Evolutionary conservation across 805 yeast species (phyloP), one percentile per base, ranked within the genome.

Genomic region (Lipomyces chichibuensis): DNA sequence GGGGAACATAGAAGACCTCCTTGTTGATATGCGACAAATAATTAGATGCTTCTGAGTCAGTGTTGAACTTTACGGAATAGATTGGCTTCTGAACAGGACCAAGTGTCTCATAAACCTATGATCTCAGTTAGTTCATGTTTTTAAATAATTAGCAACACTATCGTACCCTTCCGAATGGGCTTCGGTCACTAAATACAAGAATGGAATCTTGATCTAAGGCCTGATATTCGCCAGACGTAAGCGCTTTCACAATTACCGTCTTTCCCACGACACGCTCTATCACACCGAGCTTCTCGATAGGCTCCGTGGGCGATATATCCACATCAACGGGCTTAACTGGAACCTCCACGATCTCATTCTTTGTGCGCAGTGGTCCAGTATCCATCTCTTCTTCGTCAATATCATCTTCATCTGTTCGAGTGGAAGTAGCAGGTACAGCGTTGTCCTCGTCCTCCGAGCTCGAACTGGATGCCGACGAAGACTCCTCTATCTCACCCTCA

Each of bases 1-100:
- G 88, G 1, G 90, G 95, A 5, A 93, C 94, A 72, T 89, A 91
- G 76, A 74, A 91, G 0, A 89, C 94, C 55, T 82, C 83, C 17
- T 78, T 76, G 0, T 91, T 93, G 61, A 83, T 82, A 32, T 79
- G 83, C 23, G 65, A 59, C 43, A 68, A 55, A 32, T 53, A 62
- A 60, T 80, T 80, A 65, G 84, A 81, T n/a, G 77, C 78, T 20
- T 80, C 83, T 27, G 84, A 78, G 56, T 83, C 85, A 0, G 79
- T 80, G 0, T 84, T 83, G 75, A 91, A 87, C 65, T 87, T 86
- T 1, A 95, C 88, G 52, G 96, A 82, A 76, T 92, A 93, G 57
- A 88, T 81, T 0, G 99, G 99, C 23, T 85, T 78, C 69, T 90
- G 89, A 5, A 95, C 83, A 11, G 91, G 88, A 0, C 99, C 99